Conservation (phyloP, 2,329 filamentous ascomycete genomes). For the Cladosporium colombiae region DNA sequence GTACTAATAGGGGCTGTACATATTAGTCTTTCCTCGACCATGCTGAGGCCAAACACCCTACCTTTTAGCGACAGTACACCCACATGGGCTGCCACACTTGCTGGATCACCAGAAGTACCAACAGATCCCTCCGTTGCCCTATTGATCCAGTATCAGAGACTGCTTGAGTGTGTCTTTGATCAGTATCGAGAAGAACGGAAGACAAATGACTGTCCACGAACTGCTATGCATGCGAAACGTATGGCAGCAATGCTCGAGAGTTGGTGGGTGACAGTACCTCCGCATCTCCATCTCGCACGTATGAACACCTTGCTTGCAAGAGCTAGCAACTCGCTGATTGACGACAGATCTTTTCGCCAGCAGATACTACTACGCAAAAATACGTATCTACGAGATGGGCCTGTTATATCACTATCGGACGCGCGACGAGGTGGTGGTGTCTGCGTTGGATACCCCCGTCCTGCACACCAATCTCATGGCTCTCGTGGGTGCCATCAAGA, state of each 20-base stretch:
- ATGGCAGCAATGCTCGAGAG: neutral
- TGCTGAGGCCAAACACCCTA: neutral
- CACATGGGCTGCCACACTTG: neutral
- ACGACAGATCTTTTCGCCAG: neutral
- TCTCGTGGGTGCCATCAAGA: slow-evolving; percentile 3
- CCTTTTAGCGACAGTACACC: neutral
- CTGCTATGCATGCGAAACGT: neutral
- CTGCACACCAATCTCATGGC: neutral
- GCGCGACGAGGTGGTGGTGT: neutral
- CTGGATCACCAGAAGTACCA: neutral
- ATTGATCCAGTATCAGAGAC: neutral
- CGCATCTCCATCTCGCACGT: neutral
- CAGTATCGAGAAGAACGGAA: neutral
- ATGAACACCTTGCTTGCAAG: neutral
- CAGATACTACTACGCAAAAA: slow-evolving; percentile 14
- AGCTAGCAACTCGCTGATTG: neutral
- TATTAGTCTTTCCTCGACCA: neutral
- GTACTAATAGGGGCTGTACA: neutral
- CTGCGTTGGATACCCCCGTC: neutral
- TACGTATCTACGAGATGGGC: slow-evolving; percentile 15
- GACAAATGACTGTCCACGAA: neutral
- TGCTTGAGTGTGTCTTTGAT: neutral
- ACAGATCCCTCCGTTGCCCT: neutral
- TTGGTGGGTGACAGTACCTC: neutral
- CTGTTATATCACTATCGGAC: slow-evolving; percentile 1